Evolutionary conservation across 2,329 filamentous ascomycete genomes (phyloP).

Genomic region (Trichocomaceae sp.): DNA sequence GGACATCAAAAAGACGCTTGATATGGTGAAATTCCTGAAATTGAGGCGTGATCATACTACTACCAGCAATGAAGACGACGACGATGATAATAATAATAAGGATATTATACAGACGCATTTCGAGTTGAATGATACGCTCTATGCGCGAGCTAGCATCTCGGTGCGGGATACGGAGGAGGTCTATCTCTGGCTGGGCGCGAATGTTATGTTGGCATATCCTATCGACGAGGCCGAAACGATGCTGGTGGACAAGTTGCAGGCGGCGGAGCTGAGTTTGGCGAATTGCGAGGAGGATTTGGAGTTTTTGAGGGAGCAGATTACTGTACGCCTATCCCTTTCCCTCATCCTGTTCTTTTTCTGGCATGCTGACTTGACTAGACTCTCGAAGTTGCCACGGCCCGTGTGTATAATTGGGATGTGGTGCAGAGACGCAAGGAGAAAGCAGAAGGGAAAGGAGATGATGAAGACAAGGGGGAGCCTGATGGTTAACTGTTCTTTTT

Average conservation of each 20-base stretch:
- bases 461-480: conserved; percentile 35
- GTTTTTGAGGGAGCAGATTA: conserved; percentile 93
- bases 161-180: conserved; percentile 71
- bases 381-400: conserved; percentile 89
- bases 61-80: background rate
- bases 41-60: conserved; percentile 42
- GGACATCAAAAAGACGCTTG: conserved; percentile 91
- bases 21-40: conserved; percentile 81
- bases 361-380: conserved; percentile 51
- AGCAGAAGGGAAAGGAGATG: conserved; percentile 45
- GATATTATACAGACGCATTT: conserved; percentile 74
- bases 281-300: conserved; percentile 96
- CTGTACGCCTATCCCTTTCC: conserved; percentile 50
- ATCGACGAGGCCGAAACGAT: conserved; percentile 78
- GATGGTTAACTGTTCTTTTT: conserved; percentile 10
- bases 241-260: conserved; percentile 66
- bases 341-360: conserved; percentile 4
- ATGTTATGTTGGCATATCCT: conserved; percentile 95
- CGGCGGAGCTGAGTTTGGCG: conserved; percentile 70
- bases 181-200: conserved; percentile 92
- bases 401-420: conserved; percentile 99
- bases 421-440: conserved; percentile 92
- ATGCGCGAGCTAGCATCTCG: conserved; percentile 75
- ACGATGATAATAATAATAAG: background rate
- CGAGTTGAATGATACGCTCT: conserved; percentile 93